Conservation (phyloP, 768 basidiomycete species). For the Leccinum barrowsii region DNA sequence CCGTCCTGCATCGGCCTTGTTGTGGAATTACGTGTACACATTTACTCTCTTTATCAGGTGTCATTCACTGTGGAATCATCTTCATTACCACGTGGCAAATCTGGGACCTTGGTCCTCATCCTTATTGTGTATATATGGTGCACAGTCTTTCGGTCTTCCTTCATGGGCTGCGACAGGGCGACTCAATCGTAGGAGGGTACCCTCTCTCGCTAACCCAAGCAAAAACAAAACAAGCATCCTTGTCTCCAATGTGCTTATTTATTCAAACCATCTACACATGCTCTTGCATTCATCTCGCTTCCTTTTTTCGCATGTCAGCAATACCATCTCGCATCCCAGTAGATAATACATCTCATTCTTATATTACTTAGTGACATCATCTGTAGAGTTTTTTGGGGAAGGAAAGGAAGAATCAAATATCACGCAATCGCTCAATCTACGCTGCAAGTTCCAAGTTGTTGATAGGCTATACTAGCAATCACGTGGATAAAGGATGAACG, state of each 20-base stretch:
- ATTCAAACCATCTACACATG: neutral
- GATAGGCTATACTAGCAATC: neutral
- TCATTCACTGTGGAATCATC: slow-evolving; percentile 9
- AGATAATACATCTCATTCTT: slow-evolving; percentile 16
- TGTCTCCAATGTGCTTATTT: slow-evolving; percentile 1
- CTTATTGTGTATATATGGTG: slow-evolving; percentile 24
- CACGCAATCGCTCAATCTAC: neutral
- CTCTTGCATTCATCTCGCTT: no score
- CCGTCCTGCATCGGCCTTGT: slow-evolving; percentile 21
- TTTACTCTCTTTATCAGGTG: slow-evolving; percentile 11
- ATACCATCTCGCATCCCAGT: slow-evolving; percentile 11
- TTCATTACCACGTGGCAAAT: neutral
- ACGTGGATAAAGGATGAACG: neutral
- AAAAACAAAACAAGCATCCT: neutral
- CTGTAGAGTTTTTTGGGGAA: slow-evolving; percentile 17
- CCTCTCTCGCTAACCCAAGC: neutral
- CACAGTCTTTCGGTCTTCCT: neutral
- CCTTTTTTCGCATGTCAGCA: slow-evolving; percentile 5
- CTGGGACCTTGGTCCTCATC: slow-evolving; percentile 1
- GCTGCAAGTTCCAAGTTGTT: neutral
- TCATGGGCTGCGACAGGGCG: neutral
- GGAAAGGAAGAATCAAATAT: slow-evolving; percentile 15
- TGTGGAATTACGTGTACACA: slow-evolving; percentile 36
- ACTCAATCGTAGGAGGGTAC: slow-evolving; percentile 6
- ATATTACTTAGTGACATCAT: slow-evolving; percentile 22